phyloP scores from a whole-genome alignment of 2,329 filamentous ascomycete genomes.

The Elsinoe perseae region DNA sequence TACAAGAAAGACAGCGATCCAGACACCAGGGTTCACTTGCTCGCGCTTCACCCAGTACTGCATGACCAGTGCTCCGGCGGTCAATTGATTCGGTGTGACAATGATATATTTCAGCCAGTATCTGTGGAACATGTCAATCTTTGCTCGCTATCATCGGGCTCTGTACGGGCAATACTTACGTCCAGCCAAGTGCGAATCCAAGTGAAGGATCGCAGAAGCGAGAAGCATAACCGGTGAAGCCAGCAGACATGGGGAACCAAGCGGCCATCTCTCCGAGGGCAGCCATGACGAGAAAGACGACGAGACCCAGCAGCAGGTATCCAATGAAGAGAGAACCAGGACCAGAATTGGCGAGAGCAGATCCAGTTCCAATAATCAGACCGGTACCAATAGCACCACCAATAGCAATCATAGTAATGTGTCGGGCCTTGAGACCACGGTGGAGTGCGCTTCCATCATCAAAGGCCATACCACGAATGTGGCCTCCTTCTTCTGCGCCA shows the following conservation, averaged over 20 bases:
- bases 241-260: slow-evolving; percentile 68
- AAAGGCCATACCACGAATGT: slow-evolving; percentile 29
- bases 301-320: slow-evolving; percentile 59
- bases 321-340: slow-evolving; percentile 65
- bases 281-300: slow-evolving; percentile 77
- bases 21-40: slow-evolving; percentile 67
- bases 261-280: slow-evolving; percentile 77
- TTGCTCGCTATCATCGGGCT: slow-evolving; percentile 1
- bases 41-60: slow-evolving; percentile 64
- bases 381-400: slow-evolving; percentile 69
- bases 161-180: slow-evolving; percentile 28
- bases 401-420: slow-evolving; percentile 52
- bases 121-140: slow-evolving; percentile 23
- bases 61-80: slow-evolving; percentile 70
- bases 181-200: slow-evolving; percentile 67
- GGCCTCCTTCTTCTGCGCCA: not conserved
- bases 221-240: slow-evolving; percentile 73
- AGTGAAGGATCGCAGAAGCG: slow-evolving; percentile 74
- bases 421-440: slow-evolving; percentile 60
- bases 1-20: slow-evolving; percentile 55
- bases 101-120: slow-evolving; percentile 75
- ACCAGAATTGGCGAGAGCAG: slow-evolving; percentile 42
- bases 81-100: slow-evolving; percentile 75
- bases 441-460: slow-evolving; percentile 59
- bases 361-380: slow-evolving; percentile 59